These are phyloP conservation scores for Coemansia sp. DNA, from an alignment of 192 early-diverging fungal species.

Conservation along the genomic window DNA sequence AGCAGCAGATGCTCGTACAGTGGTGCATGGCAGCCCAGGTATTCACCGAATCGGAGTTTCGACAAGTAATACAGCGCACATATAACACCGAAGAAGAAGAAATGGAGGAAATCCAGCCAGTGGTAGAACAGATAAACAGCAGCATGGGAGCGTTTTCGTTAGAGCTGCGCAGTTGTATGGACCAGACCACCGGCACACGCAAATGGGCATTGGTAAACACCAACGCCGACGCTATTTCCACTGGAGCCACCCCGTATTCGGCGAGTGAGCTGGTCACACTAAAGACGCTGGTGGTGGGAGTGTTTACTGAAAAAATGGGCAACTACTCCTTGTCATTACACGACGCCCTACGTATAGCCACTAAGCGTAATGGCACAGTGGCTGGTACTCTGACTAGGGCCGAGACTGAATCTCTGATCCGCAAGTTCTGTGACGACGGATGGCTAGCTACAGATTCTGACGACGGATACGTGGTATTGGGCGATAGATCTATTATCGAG, in stretches of 20 bases:
- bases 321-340: constrained; percentile 39
- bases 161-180: constrained; percentile 41
- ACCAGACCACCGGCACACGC: constrained; percentile 26
- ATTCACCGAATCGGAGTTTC: constrained; percentile 25
- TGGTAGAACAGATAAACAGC: constrained; percentile 20
- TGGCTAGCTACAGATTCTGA: constrained; percentile 19
- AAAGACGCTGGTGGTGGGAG: constrained; percentile 27
- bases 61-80: constrained; percentile 24
- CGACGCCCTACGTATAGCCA: constrained; percentile 18
- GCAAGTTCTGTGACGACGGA: constrained; percentile 16
- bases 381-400: not conserved
- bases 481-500: constrained; percentile 34
- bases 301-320: constrained; percentile 27
- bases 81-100: not conserved
- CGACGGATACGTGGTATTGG: constrained; percentile 25
- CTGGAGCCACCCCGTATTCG: constrained; percentile 25
- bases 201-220: constrained; percentile 40
- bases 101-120: not conserved
- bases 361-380: not conserved
- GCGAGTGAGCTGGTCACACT: constrained; percentile 26
- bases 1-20: constrained; percentile 34
- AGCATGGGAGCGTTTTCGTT: constrained; percentile 24
- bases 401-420: not conserved
- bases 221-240: constrained; percentile 34
- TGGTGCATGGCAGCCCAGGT: constrained; percentile 50